Base-by-base conservation (phyloP, 164 flowering plant species). In the Tetrastigma voinierianum region DNA sequence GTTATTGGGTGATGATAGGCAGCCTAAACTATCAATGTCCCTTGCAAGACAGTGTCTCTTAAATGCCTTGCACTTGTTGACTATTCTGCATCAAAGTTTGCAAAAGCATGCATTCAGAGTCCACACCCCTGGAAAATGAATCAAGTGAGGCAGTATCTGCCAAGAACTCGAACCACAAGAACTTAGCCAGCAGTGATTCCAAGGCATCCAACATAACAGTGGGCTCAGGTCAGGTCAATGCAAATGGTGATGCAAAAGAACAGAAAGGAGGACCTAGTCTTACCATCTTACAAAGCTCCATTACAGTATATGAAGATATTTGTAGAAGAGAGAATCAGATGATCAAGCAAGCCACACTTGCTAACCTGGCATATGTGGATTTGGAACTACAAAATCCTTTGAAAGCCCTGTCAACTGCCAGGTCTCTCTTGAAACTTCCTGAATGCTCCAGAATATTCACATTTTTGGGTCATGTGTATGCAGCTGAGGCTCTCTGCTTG, bases 401-500 rank as follows among this genome's bases (percentile, higher is more conserved):
- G 74, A 87, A 80, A 73, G 96, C 99, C 60, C 79, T 96, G 32
- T 76, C 86, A 12, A 60, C 74, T 20, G 89, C 97, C n/a, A 73
- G 24, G 14, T 79, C 85, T 66, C 88, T 96, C 44, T 64, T 96
- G 74, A 77, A 78, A 57, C 72, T 88, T 63, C 89, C 86, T 40
- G 89, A 86, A 20, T 84, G 93, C 76, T 86, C 95, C 13, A 87
- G 69, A 70, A 74, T 87, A 62, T 87, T 80, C 69, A 18, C 73
- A 3, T 95, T 88, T 72, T 70, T 90, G 13, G 96, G 87, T 45
- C 89, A 77, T 72, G 68, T 88, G 20, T 92, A 89, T 80, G 97
- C 93, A 61, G 97, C 98, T 0, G 99, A 92, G 77, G 96, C 99
- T 20, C 82, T 92, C 6, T 90, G 97, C 82, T 68, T 78, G 62